Base-by-base conservation (phyloP, 257 asterid species). In the Nicotiana paniculata region DNA sequence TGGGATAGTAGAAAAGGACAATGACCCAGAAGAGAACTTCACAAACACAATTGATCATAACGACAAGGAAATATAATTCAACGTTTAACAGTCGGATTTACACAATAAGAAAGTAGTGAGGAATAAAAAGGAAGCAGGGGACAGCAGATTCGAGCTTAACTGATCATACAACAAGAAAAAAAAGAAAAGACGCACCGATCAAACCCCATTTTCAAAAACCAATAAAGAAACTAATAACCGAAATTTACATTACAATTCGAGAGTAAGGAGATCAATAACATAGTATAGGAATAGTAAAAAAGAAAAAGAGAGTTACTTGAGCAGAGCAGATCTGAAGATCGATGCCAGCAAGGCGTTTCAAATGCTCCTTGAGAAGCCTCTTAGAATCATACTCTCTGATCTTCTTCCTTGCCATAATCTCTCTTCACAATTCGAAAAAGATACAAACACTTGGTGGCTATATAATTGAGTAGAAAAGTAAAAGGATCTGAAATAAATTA, bases 331-430 rank as follows among this genome's bases (percentile, higher is more conserved):
- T 93, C 91, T 92, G 93, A 18, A 92, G 93, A 80, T 92, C 94
- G 69, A 92, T 81, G n/a, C 89, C 92, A 82, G 90, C 63, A 43
- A 93, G 90, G 82, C 93, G 86, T 80, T 93, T 93, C 91, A 93
- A 82, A 81, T 93, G 91, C 91, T 93, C 91, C 79, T 90, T 90
- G 59, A 91, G 92, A 83, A 91, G 93, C 84, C 95, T 90, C 89
- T 93, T 93, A 63, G 98, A 93, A 87, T 89, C 96, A 84, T 88
- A 91, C 91, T 92, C 97, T 81, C 96, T 92, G 88, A 91, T 92
- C 94, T 91, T 91, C 90, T 93, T 93, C 77, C 98, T 91, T 37
- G 98, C 97, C 95, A 93, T 93, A 39, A 81, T 80, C 58, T 64
- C 43, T 32, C 24, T 32, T 55, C 7, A 18, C 48, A 59, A n/a